Conservation (phyloP, 129 eudicot species). For the Chrysanthemum seticuspe region DNA sequence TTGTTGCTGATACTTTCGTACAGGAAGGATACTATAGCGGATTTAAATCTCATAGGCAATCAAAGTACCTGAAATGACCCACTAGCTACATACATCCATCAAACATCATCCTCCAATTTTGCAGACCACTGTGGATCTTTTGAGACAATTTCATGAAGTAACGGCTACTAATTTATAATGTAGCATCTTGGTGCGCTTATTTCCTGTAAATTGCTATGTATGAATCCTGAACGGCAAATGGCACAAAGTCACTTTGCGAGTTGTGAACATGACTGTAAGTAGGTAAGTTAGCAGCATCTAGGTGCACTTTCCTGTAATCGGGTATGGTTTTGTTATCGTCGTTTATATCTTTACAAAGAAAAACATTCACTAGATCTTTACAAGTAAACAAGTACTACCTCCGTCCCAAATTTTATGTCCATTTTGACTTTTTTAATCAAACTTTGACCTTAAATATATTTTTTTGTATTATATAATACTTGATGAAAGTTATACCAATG, state of each 20-base stretch:
- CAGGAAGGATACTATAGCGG: conserved; percentile 84
- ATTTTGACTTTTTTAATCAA: too few relatives aligned
- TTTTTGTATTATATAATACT: too few relatives aligned
- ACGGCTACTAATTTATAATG: neutral
- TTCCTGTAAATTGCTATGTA: neutral
- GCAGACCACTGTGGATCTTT: neutral
- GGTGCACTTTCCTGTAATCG: neutral
- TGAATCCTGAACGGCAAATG: neutral
- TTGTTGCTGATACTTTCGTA: too few relatives aligned
- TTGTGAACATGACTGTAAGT: neutral
- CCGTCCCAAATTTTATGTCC: too few relatives aligned
- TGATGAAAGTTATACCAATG: too few relatives aligned
- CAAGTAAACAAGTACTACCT: too few relatives aligned
- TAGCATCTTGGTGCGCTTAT: neutral
- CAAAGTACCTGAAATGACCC: conserved; percentile 21
- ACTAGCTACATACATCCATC: conserved; percentile 16
- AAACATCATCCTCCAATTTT: too few relatives aligned
- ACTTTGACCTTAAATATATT: too few relatives aligned
- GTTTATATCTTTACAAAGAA: too few relatives aligned
- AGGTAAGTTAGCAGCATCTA: neutral
- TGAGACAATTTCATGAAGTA: conserved; percentile 7
- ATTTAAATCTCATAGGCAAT: conserved; percentile 36
- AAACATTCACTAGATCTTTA: too few relatives aligned
- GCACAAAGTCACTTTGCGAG: too few relatives aligned
- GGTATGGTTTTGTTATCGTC: neutral